Conservation (phyloP, 2,329 filamentous ascomycete genomes). For the Zymoseptoria passerinii region DNA sequence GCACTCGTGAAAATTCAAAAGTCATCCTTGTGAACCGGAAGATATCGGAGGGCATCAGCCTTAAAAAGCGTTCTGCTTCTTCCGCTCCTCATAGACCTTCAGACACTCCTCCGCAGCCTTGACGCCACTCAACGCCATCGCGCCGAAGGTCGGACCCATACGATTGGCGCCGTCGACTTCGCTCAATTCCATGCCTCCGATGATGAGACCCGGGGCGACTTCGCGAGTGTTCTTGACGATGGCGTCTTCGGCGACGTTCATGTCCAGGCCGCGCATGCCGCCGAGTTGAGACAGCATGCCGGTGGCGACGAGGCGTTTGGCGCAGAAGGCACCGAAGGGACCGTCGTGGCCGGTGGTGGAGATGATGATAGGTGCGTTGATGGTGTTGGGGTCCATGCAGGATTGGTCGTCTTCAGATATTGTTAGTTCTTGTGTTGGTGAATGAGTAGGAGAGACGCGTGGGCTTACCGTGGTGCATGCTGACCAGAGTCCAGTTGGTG, state of each 20-base stretch:
- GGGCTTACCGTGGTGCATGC: constrained; percentile 38
- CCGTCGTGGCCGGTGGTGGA: constrained; percentile 80
- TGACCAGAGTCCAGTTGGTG: constrained; percentile 90
- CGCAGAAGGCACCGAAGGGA: constrained; percentile 83
- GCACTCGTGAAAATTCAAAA: no score
- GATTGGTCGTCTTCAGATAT: constrained; percentile 46
- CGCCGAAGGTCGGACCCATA: constrained; percentile 84
- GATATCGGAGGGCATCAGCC: no score
- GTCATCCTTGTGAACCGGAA: no score
- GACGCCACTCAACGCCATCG: constrained; percentile 79
- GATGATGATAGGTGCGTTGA: constrained; percentile 83
- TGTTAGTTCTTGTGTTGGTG: not conserved
- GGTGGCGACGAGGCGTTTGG: constrained; percentile 88
- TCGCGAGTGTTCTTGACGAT: constrained; percentile 89
- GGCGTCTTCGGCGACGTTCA: constrained; percentile 84
- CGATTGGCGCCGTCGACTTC: constrained; percentile 67
- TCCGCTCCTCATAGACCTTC: constrained; percentile 66
- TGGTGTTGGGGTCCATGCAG: constrained; percentile 97
- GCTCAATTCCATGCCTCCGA: constrained; percentile 90
- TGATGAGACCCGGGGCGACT: constrained; percentile 76
- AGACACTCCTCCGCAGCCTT: constrained; percentile 86
- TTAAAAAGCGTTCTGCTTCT: constrained; percentile 57
- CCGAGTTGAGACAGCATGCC: constrained; percentile 71
- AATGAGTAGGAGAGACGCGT: not conserved
- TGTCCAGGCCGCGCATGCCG: constrained; percentile 88